Evolutionary conservation across 345 rosid species (phyloP).

Genomic region (Dimocarpus longan): DNA sequence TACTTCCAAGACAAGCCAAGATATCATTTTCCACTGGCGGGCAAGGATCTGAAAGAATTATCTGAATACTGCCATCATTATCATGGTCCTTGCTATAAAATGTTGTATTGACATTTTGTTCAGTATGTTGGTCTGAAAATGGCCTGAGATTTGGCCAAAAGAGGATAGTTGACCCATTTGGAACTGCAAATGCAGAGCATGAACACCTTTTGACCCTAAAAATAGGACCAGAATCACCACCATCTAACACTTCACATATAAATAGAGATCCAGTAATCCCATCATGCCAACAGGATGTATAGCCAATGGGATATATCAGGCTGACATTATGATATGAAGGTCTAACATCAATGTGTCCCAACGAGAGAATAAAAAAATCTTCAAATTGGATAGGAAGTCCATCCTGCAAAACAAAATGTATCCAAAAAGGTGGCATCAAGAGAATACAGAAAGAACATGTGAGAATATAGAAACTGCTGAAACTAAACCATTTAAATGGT

Average conservation of each 20-base stretch:
- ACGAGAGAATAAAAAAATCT: slow-evolving; percentile 84
- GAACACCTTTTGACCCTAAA: slow-evolving; percentile 82
- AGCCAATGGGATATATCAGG: slow-evolving; percentile 80
- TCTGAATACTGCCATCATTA: slow-evolving; percentile 48
- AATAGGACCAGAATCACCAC: slow-evolving; percentile 85
- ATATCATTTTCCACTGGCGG: slow-evolving; percentile 70
- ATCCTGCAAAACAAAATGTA: slow-evolving; percentile 57
- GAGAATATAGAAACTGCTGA: neutral
- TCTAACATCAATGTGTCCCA: slow-evolving; percentile 76
- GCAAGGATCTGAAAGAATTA: slow-evolving; percentile 65
- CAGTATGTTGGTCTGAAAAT: slow-evolving; percentile 34
- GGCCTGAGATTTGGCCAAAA: slow-evolving; percentile 39
- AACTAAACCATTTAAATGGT: neutral
- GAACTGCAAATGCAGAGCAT: slow-evolving; percentile 63
- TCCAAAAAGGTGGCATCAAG: slow-evolving; percentile 21
- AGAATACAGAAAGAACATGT: slow-evolving; percentile 13
- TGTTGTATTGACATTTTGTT: slow-evolving; percentile 31
- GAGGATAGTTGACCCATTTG: slow-evolving; percentile 64
- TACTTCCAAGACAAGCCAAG: slow-evolving; percentile 49
- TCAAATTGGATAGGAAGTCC: slow-evolving; percentile 86
- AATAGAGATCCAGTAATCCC: slow-evolving; percentile 91
- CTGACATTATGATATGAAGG: slow-evolving; percentile 72
- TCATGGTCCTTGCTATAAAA: slow-evolving; percentile 42
- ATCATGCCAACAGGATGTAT: slow-evolving; percentile 97
- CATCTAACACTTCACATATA: slow-evolving; percentile 78